These are phyloP conservation scores for Leccinum truebloodii DNA, from an alignment of 768 basidiomycete genomes.

Conservation along the genomic window DNA sequence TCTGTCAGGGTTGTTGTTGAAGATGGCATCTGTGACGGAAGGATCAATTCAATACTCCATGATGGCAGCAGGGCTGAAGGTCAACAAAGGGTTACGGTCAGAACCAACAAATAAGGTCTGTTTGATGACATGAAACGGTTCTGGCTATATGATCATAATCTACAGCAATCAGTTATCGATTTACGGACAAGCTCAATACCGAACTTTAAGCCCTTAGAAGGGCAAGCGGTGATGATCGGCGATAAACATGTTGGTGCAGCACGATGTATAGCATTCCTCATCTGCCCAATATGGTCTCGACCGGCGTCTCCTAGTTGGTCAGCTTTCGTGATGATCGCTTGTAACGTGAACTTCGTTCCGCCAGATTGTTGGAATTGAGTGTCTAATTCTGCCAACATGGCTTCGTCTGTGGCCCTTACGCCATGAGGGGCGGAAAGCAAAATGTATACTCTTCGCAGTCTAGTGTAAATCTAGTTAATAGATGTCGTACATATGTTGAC, in stretches of 20 bases:
- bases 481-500: not conserved
- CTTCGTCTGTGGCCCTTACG: constrained; percentile 52
- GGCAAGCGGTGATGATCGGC: constrained; percentile 58
- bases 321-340: constrained; percentile 72
- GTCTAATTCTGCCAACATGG: constrained; percentile 60
- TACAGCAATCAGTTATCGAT: constrained; percentile 64
- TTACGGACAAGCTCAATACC: constrained; percentile 58
- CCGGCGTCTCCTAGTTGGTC: constrained; percentile 48
- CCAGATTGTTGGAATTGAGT: constrained; percentile 31
- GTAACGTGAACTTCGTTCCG: constrained; percentile 56
- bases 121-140: not conserved
- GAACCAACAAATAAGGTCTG: not conserved
- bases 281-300: constrained; percentile 37
- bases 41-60: not conserved
- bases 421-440: constrained; percentile 70
- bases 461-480: constrained; percentile 26
- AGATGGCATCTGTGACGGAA: constrained; percentile 1
- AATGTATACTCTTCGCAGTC: constrained; percentile 70
- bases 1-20: constrained; percentile 8
- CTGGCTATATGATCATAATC: constrained; percentile 25
- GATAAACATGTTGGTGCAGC: constrained; percentile 61
- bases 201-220: constrained; percentile 47
- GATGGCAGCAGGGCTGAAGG: not conserved
- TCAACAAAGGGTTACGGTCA: not conserved
- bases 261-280: constrained; percentile 54